A percentile compares a stretch with the other conserved stretches of the same genome.
Conservation (phyloP, 2,329 filamentous ascomycete genomes). For the Sclerotinia minor region DNA sequence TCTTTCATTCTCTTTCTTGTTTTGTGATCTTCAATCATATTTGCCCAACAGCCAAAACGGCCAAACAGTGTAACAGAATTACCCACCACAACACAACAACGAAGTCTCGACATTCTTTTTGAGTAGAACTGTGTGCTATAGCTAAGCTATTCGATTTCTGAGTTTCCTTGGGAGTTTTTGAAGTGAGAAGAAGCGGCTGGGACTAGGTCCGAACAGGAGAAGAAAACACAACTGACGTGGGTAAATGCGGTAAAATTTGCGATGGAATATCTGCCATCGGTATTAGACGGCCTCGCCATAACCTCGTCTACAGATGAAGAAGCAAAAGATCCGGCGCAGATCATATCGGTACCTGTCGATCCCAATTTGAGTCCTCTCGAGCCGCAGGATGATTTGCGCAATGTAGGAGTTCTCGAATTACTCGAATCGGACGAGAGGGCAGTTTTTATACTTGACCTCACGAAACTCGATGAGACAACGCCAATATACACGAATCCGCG, state of each 20-base stretch:
- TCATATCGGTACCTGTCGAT: slow-evolving; percentile 3
- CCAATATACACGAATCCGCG: slow-evolving; percentile 32
- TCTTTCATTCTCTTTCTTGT: neutral
- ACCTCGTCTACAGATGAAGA: neutral
- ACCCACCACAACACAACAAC: slow-evolving; percentile 9
- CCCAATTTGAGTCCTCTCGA: slow-evolving; percentile 8
- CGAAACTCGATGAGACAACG: slow-evolving; percentile 20
- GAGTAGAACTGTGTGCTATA: neutral
- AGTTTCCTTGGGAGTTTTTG: neutral
- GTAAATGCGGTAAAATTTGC: slow-evolving; percentile 6
- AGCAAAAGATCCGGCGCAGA: slow-evolving; percentile 1
- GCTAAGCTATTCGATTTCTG: neutral
- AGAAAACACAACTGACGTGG: neutral
- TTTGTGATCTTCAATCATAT: slow-evolving; percentile 1
- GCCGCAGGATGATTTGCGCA: slow-evolving; percentile 22
- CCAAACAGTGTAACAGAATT: neutral
- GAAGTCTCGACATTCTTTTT: neutral
- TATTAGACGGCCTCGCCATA: slow-evolving; percentile 9
- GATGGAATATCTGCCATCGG: slow-evolving; percentile 18
- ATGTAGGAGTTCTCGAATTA: slow-evolving; percentile 31
- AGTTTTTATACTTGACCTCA: slow-evolving; percentile 33
- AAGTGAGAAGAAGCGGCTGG: neutral
- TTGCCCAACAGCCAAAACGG: neutral
- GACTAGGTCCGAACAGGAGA: neutral
- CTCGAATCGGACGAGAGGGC: slow-evolving; percentile 34